Evolutionary conservation across 2,329 filamentous ascomycete species (phyloP).

Genomic region (Pseudogymnoascus sp.): DNA sequence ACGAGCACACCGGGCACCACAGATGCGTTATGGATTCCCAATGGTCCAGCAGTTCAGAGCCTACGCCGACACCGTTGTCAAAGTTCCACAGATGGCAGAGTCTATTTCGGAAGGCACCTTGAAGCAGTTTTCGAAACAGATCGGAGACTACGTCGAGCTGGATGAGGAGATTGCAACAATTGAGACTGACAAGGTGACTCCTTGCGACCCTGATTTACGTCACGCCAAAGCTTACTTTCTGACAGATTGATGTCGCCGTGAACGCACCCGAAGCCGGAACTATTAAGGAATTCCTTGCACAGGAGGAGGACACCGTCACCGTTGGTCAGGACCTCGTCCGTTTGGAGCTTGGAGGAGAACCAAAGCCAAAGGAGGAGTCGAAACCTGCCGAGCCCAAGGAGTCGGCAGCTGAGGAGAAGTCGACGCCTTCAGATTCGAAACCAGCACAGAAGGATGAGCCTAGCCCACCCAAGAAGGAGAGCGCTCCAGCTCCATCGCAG

Average conservation of each 20-base stretch:
- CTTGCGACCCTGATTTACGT: constrained; percentile 12
- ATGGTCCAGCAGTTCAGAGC: constrained; percentile 47
- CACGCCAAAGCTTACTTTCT: constrained; percentile 13
- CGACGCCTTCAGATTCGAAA: constrained; percentile 41
- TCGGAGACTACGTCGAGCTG: constrained; percentile 88
- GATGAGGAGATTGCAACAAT: constrained; percentile 98
- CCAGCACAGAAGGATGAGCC: constrained; percentile 31
- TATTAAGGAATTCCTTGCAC: constrained; percentile 85
- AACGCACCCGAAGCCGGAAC: constrained; percentile 87
- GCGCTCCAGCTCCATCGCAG: constrained; percentile 32
- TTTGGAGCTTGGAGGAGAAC: constrained; percentile 68
- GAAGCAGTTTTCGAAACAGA: constrained; percentile 87
- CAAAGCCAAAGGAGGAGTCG: constrained; percentile 45
- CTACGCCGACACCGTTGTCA: constrained; percentile 76
- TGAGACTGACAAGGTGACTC: constrained; percentile 87
- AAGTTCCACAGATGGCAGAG: constrained; percentile 97
- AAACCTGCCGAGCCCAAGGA: constrained; percentile 52
- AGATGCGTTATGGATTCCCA: constrained; percentile 35
- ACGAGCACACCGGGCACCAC: constrained; percentile 23
- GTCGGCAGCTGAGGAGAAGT: constrained; percentile 47
- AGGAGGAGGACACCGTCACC: constrained; percentile 89
- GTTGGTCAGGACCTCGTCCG: constrained; percentile 88
- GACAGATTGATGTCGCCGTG: constrained; percentile 88
- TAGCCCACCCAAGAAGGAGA: constrained; percentile 31
- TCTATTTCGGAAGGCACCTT: constrained; percentile 96